Evolutionary conservation across 768 basidiomycete species (phyloP).

Genomic region (Lanmaoa rubissima): DNA sequence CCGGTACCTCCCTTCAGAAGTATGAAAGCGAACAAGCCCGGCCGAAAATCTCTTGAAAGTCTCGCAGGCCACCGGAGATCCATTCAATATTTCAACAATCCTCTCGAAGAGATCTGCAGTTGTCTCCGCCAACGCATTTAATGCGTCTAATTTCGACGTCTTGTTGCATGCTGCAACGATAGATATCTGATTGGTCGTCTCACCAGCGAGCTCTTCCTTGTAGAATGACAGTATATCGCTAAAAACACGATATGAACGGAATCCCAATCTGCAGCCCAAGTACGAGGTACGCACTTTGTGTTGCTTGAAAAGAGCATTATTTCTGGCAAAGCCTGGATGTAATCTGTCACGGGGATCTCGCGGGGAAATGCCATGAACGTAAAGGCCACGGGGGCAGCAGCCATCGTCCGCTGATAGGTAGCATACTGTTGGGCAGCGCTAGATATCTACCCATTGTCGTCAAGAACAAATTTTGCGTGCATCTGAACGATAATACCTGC

Average conservation of each 20-base stretch:
- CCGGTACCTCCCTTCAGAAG: constrained; percentile 15
- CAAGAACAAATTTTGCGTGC: neutral
- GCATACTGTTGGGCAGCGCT: constrained; percentile 17
- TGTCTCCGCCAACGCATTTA: constrained; percentile 23
- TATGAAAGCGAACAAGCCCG: constrained; percentile 22
- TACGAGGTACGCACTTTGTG: constrained; percentile 31
- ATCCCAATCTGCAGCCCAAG: neutral
- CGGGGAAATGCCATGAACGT: constrained; percentile 34
- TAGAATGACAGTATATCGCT: constrained; percentile 40
- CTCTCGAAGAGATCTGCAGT: constrained; percentile 18
- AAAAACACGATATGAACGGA: neutral
- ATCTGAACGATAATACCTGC: constrained; percentile 13
- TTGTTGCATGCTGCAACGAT: constrained; percentile 23
- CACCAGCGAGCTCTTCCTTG: constrained; percentile 35
- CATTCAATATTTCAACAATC: constrained; percentile 18
- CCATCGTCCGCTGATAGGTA: constrained; percentile 17
- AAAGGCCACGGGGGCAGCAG: constrained; percentile 32
- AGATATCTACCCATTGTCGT: constrained; percentile 4
- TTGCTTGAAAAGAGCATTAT: constrained; percentile 26
- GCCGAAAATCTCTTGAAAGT: constrained; percentile 1
- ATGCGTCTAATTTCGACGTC: constrained; percentile 25
- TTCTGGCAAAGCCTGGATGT: constrained; percentile 37
- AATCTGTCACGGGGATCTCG: constrained; percentile 29
- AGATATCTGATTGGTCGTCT: constrained; percentile 33
- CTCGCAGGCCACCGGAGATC: constrained; percentile 2